phyloP scores from a whole-genome alignment of 1,284 basidiomycete genomes.

The Trichosporon ovoides region DNA sequence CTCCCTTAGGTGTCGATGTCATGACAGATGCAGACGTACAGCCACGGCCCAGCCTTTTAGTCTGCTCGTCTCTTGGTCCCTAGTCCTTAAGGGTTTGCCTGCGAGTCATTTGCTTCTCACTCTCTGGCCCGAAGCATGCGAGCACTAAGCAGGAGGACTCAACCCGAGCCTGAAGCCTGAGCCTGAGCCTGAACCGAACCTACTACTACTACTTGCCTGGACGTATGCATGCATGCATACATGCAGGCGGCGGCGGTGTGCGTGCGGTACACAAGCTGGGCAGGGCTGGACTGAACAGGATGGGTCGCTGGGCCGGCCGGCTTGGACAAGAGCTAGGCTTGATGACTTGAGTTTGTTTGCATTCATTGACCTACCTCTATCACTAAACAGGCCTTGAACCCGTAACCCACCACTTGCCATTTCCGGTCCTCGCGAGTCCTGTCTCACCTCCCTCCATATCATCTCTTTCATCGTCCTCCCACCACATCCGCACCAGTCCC shows the following conservation, averaged over 20 bases:
- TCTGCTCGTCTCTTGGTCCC: background rate
- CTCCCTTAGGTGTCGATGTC: too few relatives aligned
- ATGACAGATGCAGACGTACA: background rate
- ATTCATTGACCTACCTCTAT: background rate
- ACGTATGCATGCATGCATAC: too few relatives aligned
- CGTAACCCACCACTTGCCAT: conserved; percentile 5
- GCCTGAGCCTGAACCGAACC: too few relatives aligned
- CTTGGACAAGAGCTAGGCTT: too few relatives aligned
- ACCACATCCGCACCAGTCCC: background rate
- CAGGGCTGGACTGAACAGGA: too few relatives aligned
- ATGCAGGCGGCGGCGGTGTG: too few relatives aligned
- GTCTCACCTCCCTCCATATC: background rate
- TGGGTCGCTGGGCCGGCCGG: too few relatives aligned
- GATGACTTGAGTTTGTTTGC: conserved; percentile 2
- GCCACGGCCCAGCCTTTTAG: background rate
- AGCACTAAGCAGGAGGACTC: too few relatives aligned
- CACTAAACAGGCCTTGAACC: conserved; percentile 3
- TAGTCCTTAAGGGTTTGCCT: background rate
- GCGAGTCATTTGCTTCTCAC: background rate
- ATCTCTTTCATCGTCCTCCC: background rate
- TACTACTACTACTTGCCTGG: too few relatives aligned
- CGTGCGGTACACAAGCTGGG: too few relatives aligned
- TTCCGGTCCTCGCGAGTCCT: conserved; percentile 3
- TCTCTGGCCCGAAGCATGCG: background rate
- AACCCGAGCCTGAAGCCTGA: too few relatives aligned